Evolutionary conservation across 441 rosid genomes (phyloP).

Genomic region (Croton laevigatus): DNA sequence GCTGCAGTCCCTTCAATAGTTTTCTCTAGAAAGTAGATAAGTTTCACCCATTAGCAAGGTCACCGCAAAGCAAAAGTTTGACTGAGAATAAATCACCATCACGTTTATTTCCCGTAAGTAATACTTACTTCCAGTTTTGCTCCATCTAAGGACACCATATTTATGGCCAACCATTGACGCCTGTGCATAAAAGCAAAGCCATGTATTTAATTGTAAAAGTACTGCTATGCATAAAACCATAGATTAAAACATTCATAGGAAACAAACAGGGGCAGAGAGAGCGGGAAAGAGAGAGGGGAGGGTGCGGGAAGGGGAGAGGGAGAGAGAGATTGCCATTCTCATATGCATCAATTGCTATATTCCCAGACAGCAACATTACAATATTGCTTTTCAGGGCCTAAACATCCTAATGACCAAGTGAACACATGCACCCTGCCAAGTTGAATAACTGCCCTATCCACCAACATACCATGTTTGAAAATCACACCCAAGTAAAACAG

Average conservation of each 20-base stretch:
- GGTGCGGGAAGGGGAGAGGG: no score
- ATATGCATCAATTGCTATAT: neutral
- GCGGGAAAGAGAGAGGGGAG: no score
- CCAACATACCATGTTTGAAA: neutral
- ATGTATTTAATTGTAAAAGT: neutral
- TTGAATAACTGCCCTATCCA: neutral
- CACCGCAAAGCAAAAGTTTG: neutral
- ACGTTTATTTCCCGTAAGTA: neutral
- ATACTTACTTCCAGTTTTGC: slow-evolving; percentile 84
- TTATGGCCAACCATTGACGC: slow-evolving; percentile 98
- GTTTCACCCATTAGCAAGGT: neutral
- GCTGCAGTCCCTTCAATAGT: slow-evolving; percentile 99
- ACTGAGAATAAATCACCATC: neutral
- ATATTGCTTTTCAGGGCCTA: neutral
- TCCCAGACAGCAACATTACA: neutral
- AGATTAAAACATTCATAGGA: neutral
- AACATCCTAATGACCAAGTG: neutral
- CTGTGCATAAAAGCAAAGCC: slow-evolving; percentile 31
- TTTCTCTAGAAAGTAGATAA: slow-evolving; percentile 53
- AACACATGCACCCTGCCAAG: neutral
- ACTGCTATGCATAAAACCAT: neutral
- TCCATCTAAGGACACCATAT: slow-evolving; percentile 93
- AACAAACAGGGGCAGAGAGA: no score
- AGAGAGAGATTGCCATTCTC: no score
- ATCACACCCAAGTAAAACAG: neutral